Base-by-base conservation (phyloP, 495 filamentous ascomycete species). In the Penicillium goetzii region DNA sequence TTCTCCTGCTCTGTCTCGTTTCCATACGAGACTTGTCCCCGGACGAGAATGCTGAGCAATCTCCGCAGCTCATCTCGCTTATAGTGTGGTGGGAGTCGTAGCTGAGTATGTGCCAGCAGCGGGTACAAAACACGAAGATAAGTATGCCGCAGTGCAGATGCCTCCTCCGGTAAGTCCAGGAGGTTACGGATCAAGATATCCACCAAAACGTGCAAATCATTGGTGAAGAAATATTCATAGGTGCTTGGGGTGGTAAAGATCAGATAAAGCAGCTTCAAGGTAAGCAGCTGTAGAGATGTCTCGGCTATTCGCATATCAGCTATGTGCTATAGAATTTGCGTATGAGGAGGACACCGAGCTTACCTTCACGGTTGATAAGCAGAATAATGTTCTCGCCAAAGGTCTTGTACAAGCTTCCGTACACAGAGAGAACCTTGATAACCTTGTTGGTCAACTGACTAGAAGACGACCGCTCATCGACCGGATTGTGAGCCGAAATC, bases 301-400 rank as follows among this genome's bases (percentile, higher is more conserved):
- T 97, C 93, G 54, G 80, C 85, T 87, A 55, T 61, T 50, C 21
- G 10, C 30, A 25, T 32, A 11, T 61, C 51, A 43, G 58, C 17
- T n/a, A 14, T 30, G 51, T 17, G 28, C 25, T 28, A 33, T 28
- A 32, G 25, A n/a, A 28, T 17, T 8, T 30, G 9, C 9, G 5
- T 15, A n/a, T 36, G 17, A 10, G 34, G 26, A 32, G n/a, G n/a
- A n/a, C n/a, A 28, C 17, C 17, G 58, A 62, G 56, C 30, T 33
- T 73, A 86, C 90, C 92, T 82, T 98, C 95, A 65, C 95, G 90
- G 74, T 99, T 99, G 40, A 99, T 86, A 10, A 98, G 85, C 14
- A 99, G 84, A 66, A 99, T 98, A 68, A 99, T 91, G 73, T 98
- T 98, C 77, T 97, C 94, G 57, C 95, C 95, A 77, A 99, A 98